Evolutionary conservation across 352 stramenopile genomes (phyloP).

Genomic region (Phytophthora colocasiae): DNA sequence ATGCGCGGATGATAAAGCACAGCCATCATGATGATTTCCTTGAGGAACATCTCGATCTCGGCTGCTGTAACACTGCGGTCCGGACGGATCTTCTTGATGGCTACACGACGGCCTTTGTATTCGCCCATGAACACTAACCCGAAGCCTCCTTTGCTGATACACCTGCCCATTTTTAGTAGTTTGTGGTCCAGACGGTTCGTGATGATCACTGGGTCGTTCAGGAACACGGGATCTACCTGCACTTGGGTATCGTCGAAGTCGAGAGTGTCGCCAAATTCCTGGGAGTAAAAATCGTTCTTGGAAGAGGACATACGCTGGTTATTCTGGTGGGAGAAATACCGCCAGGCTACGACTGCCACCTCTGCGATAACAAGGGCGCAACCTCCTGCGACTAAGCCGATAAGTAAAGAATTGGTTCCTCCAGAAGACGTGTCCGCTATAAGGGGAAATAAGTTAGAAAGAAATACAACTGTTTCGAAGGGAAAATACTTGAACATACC

Average conservation of each 20-base stretch:
- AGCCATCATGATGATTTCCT: slow-evolving; percentile 58
- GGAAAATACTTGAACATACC: slow-evolving; percentile 13
- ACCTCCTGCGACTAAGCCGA: slow-evolving; percentile 34
- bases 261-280: slow-evolving; percentile 37
- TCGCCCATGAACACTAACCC: slow-evolving; percentile 59
- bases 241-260: slow-evolving; percentile 44
- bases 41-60: slow-evolving; percentile 49
- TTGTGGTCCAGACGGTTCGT: slow-evolving; percentile 54
- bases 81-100: slow-evolving; percentile 59
- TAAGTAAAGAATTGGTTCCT: slow-evolving; percentile 24
- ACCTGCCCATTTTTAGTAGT: slow-evolving; percentile 45
- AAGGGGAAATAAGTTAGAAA: neutral
- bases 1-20: slow-evolving; percentile 51
- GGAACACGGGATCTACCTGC: slow-evolving; percentile 39
- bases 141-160: slow-evolving; percentile 55
- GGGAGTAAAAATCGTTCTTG: slow-evolving; percentile 39
- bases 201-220: slow-evolving; percentile 58
- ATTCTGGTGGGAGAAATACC: slow-evolving; percentile 24
- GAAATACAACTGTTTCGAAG: neutral
- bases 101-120: slow-evolving; percentile 47
- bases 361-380: slow-evolving; percentile 28
- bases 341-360: slow-evolving; percentile 19
- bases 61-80: slow-evolving; percentile 28
- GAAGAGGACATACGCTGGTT: slow-evolving; percentile 32
- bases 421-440: slow-evolving; percentile 18